Conservation (phyloP, 192 early-diverging fungal species). For the Rhizophagus sp. region DNA sequence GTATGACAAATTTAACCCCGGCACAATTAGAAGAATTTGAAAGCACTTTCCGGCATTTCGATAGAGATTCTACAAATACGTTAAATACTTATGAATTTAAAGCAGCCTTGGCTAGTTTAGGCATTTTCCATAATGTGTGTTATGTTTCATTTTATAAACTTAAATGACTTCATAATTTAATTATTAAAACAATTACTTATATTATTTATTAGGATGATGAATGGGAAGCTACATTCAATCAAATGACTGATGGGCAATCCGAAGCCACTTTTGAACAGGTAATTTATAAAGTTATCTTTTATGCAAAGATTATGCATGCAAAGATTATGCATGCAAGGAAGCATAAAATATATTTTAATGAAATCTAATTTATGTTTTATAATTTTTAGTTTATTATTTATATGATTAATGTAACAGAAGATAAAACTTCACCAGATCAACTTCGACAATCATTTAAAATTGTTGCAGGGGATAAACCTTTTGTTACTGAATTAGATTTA, state of each 20-base stretch:
- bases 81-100: slow-evolving; percentile 80
- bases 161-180: slow-evolving; percentile 5
- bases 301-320: too few relatives aligned
- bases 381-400: slow-evolving; percentile 75
- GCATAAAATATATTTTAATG: neutral
- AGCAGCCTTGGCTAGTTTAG: slow-evolving; percentile 79
- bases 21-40: slow-evolving; percentile 92
- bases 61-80: slow-evolving; percentile 82
- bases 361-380: neutral
- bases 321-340: neutral
- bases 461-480: slow-evolving; percentile 83
- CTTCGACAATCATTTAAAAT: slow-evolving; percentile 82
- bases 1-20: slow-evolving; percentile 91
- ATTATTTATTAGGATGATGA: slow-evolving; percentile 64
- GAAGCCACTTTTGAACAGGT: slow-evolving; percentile 84
- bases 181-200: neutral
- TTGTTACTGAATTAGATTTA: slow-evolving; percentile 84
- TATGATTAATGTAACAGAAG: slow-evolving; percentile 84
- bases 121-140: slow-evolving; percentile 50
- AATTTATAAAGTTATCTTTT: neutral
- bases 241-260: slow-evolving; percentile 59
- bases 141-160: neutral
- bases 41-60: slow-evolving; percentile 89
- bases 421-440: slow-evolving; percentile 87
- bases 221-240: slow-evolving; percentile 66